Conservation (phyloP, 306 rosid species). For the Cotoneaster glaucophyllus region DNA sequence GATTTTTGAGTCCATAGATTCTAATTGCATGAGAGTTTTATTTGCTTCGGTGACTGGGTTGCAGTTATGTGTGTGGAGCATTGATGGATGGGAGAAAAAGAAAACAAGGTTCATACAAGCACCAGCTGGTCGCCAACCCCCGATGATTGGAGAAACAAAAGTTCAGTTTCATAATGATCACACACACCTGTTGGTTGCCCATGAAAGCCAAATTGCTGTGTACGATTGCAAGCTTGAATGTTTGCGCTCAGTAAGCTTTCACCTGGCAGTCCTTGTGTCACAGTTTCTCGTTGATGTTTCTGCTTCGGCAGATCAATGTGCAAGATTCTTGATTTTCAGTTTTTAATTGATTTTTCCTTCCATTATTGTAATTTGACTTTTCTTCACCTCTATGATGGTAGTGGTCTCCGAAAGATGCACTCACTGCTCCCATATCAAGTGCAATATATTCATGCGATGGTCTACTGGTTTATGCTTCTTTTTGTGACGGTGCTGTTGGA, state of each 20-base stretch:
- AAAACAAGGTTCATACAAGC: conserved; percentile 38
- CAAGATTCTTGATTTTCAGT: not conserved
- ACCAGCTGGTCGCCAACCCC: conserved; percentile 35
- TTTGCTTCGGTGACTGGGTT: conserved; percentile 1
- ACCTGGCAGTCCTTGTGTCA: not conserved
- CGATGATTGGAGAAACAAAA: conserved; percentile 36
- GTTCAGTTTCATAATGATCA: conserved; percentile 46
- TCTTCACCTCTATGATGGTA: not conserved
- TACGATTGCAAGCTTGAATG: conserved; percentile 42
- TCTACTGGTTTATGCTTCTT: conserved; percentile 24
- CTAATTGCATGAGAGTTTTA: not conserved
- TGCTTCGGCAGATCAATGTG: not conserved
- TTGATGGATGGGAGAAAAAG: conserved; percentile 47
- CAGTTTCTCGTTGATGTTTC: not conserved
- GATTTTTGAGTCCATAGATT: not conserved
- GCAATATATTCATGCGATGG: conserved; percentile 44
- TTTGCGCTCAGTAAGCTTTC: conserved; percentile 28
- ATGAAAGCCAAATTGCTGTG: conserved; percentile 38
- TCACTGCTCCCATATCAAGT: conserved; percentile 31
- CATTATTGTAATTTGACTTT: not conserved
- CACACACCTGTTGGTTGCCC: conserved; percentile 33
- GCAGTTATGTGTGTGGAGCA: conserved; percentile 40
- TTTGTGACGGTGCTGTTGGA: conserved; percentile 36
- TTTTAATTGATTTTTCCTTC: not conserved
- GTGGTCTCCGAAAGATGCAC: conserved; percentile 39